These are phyloP conservation scores for Ascomycota sp. DNA, from an alignment of 2,329 filamentous ascomycete species.

Conservation along the genomic window DNA sequence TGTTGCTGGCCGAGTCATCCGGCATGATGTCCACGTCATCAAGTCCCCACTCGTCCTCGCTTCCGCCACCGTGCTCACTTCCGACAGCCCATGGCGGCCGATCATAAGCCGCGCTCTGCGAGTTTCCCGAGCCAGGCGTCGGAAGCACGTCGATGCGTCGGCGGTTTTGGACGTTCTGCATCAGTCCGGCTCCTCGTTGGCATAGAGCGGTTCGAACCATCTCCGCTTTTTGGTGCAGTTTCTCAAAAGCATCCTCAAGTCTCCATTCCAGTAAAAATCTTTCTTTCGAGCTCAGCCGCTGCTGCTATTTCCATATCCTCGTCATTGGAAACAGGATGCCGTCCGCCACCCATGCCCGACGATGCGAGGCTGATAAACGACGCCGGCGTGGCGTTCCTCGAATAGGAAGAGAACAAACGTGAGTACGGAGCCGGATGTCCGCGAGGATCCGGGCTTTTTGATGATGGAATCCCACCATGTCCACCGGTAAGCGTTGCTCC, in stretches of 20 bases:
- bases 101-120: conserved; percentile 23
- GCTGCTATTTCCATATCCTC: conserved; percentile 86
- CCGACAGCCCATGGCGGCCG: conserved; percentile 16
- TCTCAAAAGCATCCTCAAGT: conserved; percentile 88
- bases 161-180: conserved; percentile 39
- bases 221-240: conserved; percentile 71
- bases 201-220: conserved; percentile 57
- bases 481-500: conserved; percentile 33
- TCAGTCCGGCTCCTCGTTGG: conserved; percentile 62
- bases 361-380: conserved; percentile 39
- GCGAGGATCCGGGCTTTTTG: conserved; percentile 20
- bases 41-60: conserved; percentile 36
- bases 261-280: conserved; percentile 91
- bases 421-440: conserved; percentile 21
- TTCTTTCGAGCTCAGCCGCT: conserved; percentile 75
- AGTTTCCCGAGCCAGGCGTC: conserved; percentile 24
- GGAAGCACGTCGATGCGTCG: conserved; percentile 34
- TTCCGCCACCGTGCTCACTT: conserved; percentile 26
- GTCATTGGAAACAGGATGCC: conserved; percentile 60
- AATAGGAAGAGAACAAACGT: conserved; percentile 28
- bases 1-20: conserved; percentile 66
- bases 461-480: conserved; percentile 16
- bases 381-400: conserved; percentile 34
- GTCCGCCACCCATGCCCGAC: conserved; percentile 19
- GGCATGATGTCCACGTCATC: conserved; percentile 46